Evolutionary conservation across 495 filamentous ascomycete species (phyloP).

Genomic region (Aspergillus cristatus): DNA sequence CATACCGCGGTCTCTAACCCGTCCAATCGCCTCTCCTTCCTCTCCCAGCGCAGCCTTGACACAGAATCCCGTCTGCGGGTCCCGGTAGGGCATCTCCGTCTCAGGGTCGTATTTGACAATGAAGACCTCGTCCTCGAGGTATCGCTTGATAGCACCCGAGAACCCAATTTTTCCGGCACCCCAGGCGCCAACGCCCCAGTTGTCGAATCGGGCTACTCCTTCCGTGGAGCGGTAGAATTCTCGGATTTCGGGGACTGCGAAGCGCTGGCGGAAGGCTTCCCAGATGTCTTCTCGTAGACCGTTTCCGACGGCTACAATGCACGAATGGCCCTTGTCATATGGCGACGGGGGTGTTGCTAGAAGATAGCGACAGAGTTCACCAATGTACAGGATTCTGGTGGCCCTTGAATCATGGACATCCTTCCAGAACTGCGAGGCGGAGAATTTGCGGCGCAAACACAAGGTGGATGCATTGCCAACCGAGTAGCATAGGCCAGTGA

Average conservation of each 20-base stretch:
- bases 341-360: conserved; percentile 63
- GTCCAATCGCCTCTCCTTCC: conserved; percentile 73
- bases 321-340: conserved; percentile 63
- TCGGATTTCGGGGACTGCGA: conserved; percentile 66
- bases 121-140: conserved; percentile 43
- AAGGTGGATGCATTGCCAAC: conserved; percentile 34
- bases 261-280: conserved; percentile 76
- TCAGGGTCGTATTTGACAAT: conserved; percentile 67
- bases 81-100: conserved; percentile 59
- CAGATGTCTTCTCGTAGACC: conserved; percentile 88
- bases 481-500: conserved; percentile 46
- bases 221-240: conserved; percentile 94
- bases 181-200: conserved; percentile 63
- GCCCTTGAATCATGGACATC: conserved; percentile 68
- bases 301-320: conserved; percentile 77
- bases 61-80: conserved; percentile 66
- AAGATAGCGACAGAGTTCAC: conserved; percentile 87
- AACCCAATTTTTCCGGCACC: conserved; percentile 73
- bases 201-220: conserved; percentile 62
- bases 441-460: conserved; percentile 63
- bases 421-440: conserved; percentile 76
- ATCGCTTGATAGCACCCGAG: conserved; percentile 50
- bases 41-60: conserved; percentile 46
- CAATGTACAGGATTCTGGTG: conserved; percentile 86
- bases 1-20: conserved; percentile 53